Percentiles rank a stretch among this genome's conserved stretches.
Conservation (phyloP, 2,329 filamentous ascomycete species). For the Nannizzia gypsea region DNA sequence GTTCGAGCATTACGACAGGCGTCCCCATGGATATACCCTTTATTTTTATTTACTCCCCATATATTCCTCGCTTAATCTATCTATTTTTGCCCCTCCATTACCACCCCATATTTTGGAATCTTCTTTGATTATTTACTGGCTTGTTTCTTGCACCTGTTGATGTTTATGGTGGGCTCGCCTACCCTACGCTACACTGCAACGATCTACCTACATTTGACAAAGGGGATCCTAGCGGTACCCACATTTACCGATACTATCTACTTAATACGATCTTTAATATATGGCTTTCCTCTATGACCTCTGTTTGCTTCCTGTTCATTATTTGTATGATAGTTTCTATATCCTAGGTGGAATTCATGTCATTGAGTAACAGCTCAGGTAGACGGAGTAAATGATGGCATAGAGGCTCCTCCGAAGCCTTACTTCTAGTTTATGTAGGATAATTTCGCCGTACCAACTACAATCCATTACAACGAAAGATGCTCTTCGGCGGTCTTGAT, state of each 20-base stretch:
- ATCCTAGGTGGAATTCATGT: background rate
- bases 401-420: background rate
- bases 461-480: too few relatives aligned
- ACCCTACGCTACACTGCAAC: background rate
- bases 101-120: background rate
- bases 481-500: too few relatives aligned
- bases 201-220: background rate
- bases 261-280: constrained; percentile 3
- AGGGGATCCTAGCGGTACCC: background rate
- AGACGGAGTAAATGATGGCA: background rate
- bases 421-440: too few relatives aligned
- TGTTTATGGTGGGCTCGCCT: background rate
- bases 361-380: background rate
- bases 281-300: background rate
- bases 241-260: constrained; percentile 1
- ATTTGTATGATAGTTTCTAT: background rate
- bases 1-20: constrained; percentile 1
- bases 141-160: background rate
- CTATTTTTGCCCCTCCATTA: background rate
- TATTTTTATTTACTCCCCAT: background rate
- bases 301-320: background rate
- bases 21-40: background rate
- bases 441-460: too few relatives aligned
- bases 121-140: background rate
- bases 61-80: constrained; percentile 1